A percentile compares a stretch with the other conserved stretches of the same genome.
These are phyloP conservation scores for Microcos paniculata DNA, from an alignment of 345 rosid species.

Conservation along the genomic window DNA sequence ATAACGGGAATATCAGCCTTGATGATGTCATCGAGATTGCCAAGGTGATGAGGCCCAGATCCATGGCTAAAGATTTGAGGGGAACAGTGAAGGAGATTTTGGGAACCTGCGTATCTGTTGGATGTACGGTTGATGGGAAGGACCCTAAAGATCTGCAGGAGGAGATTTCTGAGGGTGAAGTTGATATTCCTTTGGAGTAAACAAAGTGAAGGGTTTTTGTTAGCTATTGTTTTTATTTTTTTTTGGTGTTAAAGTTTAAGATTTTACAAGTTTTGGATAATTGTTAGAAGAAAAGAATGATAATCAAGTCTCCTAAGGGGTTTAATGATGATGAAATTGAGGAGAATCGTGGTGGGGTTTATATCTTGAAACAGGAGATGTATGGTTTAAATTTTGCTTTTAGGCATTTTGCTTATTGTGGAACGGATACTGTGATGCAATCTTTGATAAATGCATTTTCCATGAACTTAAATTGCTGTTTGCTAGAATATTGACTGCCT, in stretches of 20 bases:
- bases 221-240: conserved; percentile 15
- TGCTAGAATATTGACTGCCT: not conserved
- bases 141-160: conserved; percentile 65
- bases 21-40: conserved; percentile 80
- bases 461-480: not conserved
- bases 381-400: not conserved
- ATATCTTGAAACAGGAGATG: conserved; percentile 24
- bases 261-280: conserved; percentile 37
- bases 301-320: conserved; percentile 11
- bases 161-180: conserved; percentile 62
- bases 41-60: conserved; percentile 63
- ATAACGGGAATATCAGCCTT: conserved; percentile 56
- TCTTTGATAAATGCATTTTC: not conserved
- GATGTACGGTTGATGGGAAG: conserved; percentile 75
- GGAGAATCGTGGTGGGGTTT: not conserved
- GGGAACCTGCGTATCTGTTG: conserved; percentile 76
- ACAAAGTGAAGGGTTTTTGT: conserved; percentile 3
- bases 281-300: conserved; percentile 19
- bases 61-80: conserved; percentile 63
- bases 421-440: not conserved
- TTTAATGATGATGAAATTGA: not conserved
- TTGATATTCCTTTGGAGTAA: conserved; percentile 57
- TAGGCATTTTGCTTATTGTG: not conserved
- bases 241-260: conserved; percentile 14
- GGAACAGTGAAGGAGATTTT: conserved; percentile 74